Evolutionary conservation across 805 yeast genomes (phyloP), one percentile per base, ranked within the genome.

Genomic region (Pichia thaimueangensis): DNA sequence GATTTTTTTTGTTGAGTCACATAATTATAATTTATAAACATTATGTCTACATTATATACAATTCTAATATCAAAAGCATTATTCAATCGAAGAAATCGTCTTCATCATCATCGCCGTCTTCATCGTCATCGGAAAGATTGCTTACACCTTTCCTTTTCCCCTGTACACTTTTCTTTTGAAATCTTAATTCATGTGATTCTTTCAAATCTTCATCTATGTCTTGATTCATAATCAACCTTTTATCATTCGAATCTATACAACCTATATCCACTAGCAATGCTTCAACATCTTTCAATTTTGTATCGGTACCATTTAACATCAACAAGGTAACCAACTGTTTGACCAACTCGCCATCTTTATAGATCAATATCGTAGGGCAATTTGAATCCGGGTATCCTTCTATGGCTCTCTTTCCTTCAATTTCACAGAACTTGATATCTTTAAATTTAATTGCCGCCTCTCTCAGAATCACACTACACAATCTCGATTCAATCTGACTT

Each of bases 381-480:
- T 86, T 89, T 25, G 73, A 60, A 21, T 86, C 91, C 2, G 98
- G 97, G 60, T 89, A 93, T 57, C 82, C 80, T 56, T 91, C 97
- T 50, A 89, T 83, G 40, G 97, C 95, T 61, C 96, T 78, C 45
- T 77, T 72, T 20, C 86, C 96, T n/a, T 85, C 82, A 37, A 93
- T 93, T 53, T 93, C 96, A 33, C 87, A 91, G 58, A 93, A 85
- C 62, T 93, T 93, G 52, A 91, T 64, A 56, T 93, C 96, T 19
- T 77, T 74, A 59, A 77, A 91, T 54, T 77, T 82, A 2, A 64
- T 57, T 0, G 97, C 93, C 13, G 78, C 58, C 13, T 70, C 63
- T 10, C 58, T 55, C 50, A 84, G 69, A n/a, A 86, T 56, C 3
- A 78, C 72, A 0, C 78, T 64, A 36, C 91, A 65, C 10, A 89